phyloP scores from a whole-genome alignment of 306 rosid genomes.

The Clitoria ternatea region DNA sequence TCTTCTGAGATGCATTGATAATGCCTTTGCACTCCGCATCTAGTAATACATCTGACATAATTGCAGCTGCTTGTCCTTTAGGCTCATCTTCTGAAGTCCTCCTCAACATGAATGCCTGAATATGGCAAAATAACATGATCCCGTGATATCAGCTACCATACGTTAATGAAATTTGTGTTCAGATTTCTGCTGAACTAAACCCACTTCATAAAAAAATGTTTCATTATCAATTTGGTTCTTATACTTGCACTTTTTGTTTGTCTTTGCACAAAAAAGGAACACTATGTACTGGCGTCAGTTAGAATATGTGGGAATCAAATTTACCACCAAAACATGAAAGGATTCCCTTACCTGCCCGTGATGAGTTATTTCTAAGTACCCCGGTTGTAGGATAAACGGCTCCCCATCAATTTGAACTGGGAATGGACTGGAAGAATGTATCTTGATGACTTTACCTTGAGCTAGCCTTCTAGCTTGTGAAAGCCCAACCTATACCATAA shows the following conservation, averaged over 20 bases:
- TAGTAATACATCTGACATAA: slow-evolving; percentile 64
- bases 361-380: slow-evolving; percentile 58
- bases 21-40: slow-evolving; percentile 72
- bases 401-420: slow-evolving; percentile 87
- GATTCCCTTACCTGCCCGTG: slow-evolving; percentile 42
- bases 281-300: too few species aligned
- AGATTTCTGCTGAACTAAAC: neutral
- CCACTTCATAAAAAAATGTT: neutral
- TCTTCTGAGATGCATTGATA: slow-evolving; percentile 68
- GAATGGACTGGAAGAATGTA: slow-evolving; percentile 68
- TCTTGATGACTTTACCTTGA: slow-evolving; percentile 62
- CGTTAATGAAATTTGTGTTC: slow-evolving; percentile 15
- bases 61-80: slow-evolving; percentile 65
- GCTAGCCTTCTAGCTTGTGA: slow-evolving; percentile 84
- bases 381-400: slow-evolving; percentile 60
- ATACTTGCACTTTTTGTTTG: too few species aligned
- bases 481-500: slow-evolving; percentile 57
- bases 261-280: too few species aligned
- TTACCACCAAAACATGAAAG: slow-evolving; percentile 16
- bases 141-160: slow-evolving; percentile 2
- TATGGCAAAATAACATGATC: neutral
- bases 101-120: slow-evolving; percentile 63
- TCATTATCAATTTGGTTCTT: neutral
- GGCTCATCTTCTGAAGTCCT: slow-evolving; percentile 74
- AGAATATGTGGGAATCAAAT: neutral